phyloP scores from a whole-genome alignment of 1,284 basidiomycete species.

The Polyporus tsugae region DNA sequence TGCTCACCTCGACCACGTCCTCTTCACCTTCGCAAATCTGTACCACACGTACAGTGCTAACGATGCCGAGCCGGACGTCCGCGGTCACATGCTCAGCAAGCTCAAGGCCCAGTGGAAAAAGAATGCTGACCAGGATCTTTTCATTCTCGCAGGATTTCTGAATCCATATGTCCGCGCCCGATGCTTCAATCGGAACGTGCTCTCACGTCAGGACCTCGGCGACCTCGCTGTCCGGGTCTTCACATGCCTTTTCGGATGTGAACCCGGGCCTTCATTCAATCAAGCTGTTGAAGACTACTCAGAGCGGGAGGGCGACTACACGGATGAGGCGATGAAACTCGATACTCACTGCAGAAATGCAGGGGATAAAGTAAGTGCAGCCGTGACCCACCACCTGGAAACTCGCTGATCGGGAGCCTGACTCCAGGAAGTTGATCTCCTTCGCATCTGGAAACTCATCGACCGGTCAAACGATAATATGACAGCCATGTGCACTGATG shows the following conservation, averaged over 20 bases:
- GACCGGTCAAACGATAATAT: too few species aligned
- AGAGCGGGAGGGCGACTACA: too few species aligned
- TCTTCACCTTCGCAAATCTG: slow-evolving; percentile 6
- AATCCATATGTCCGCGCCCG: slow-evolving; percentile 17
- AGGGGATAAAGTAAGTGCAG: too few species aligned
- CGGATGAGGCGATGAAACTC: too few species aligned
- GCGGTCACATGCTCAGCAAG: not conserved
- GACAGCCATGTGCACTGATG: too few species aligned
- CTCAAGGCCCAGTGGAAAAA: slow-evolving; percentile 17
- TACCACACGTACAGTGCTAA: slow-evolving; percentile 7
- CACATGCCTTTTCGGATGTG: not conserved
- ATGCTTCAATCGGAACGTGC: slow-evolving; percentile 14
- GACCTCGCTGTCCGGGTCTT: slow-evolving; percentile 5
- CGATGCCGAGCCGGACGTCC: not conserved
- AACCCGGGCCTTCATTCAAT: slow-evolving; percentile 24
- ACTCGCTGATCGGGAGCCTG: too few species aligned
- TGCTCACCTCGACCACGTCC: slow-evolving; percentile 11
- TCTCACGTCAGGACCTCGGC: not conserved
- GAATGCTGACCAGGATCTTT: slow-evolving; percentile 17
- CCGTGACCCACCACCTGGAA: too few species aligned
- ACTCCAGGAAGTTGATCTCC: too few species aligned
- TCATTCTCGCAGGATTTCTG: slow-evolving; percentile 16
- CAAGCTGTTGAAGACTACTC: too few species aligned
- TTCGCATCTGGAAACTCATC: too few species aligned
- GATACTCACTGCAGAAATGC: too few species aligned